Conservation (phyloP, 495 filamentous ascomycete genomes). For the Hamigera avellanea region DNA sequence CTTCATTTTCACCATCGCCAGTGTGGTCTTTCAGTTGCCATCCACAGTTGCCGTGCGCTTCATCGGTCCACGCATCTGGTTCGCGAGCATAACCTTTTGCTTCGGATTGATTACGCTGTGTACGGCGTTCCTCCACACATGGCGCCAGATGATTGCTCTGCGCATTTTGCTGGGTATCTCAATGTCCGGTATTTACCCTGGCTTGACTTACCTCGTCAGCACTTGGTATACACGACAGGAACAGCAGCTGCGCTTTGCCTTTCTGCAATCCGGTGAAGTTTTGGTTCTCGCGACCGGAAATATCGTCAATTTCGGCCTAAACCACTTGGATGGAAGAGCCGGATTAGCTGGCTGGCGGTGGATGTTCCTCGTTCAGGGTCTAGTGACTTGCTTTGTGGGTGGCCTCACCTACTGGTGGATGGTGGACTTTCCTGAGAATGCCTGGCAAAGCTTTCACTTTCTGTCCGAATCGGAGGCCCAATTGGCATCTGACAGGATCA, state of each 20-base stretch:
- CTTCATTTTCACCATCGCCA: slow-evolving; percentile 68
- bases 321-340: slow-evolving; percentile 45
- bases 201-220: slow-evolving; percentile 57
- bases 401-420: slow-evolving; percentile 69
- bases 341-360: slow-evolving; percentile 63
- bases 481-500: slow-evolving; percentile 45
- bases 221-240: slow-evolving; percentile 63
- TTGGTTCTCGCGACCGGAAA: slow-evolving; percentile 56
- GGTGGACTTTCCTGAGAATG: slow-evolving; percentile 66
- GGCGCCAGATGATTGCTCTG: slow-evolving; percentile 63
- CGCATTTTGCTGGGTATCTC: slow-evolving; percentile 59
- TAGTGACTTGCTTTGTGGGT: slow-evolving; percentile 53
- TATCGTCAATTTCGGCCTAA: slow-evolving; percentile 63
- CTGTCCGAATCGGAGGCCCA: slow-evolving; percentile 45
- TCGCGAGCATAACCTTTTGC: slow-evolving; percentile 51
- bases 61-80: slow-evolving; percentile 58
- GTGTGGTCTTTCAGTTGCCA: slow-evolving; percentile 64
- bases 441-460: slow-evolving; percentile 49
- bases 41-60: slow-evolving; percentile 59
- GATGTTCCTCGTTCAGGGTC: slow-evolving; percentile 65
- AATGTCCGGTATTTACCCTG: slow-evolving; percentile 61
- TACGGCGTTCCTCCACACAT: slow-evolving; percentile 55
- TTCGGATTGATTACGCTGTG: slow-evolving; percentile 65
- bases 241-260: slow-evolving; percentile 66
- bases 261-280: slow-evolving; percentile 59